Evolutionary conservation across 164 flowering plant species (phyloP).

Genomic region (Cinnamomum chago): DNA sequence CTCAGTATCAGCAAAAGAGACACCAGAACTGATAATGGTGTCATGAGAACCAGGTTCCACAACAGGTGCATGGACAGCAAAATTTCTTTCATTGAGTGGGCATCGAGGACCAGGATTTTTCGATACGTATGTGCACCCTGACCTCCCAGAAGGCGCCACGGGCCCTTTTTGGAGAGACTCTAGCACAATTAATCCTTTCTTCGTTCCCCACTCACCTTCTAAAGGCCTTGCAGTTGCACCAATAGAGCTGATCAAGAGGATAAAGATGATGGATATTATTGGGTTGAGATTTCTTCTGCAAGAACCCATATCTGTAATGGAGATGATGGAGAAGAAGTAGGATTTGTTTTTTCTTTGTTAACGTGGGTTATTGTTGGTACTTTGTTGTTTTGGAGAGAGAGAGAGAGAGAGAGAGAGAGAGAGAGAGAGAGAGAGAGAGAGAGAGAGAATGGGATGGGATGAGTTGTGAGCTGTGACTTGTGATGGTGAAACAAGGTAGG

Average conservation of each 20-base stretch:
- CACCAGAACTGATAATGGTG: background rate
- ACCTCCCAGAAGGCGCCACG: background rate
- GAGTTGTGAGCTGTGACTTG: too few relatives aligned
- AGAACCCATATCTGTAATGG: background rate
- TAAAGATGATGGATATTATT: background rate
- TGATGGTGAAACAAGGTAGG: too few relatives aligned
- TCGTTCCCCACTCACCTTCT: background rate
- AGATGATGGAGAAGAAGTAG: background rate
- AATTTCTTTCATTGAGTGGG: conserved; percentile 2
- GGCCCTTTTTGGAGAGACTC: conserved; percentile 6
- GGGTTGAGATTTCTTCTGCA: background rate
- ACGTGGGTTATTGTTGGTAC: too few relatives aligned
- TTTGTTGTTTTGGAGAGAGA: too few relatives aligned
- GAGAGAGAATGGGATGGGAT: too few relatives aligned
- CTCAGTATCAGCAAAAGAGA: background rate
- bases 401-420: too few relatives aligned
- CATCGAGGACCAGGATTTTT: background rate
- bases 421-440: too few relatives aligned
- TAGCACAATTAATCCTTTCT: background rate
- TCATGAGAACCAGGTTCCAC: background rate
- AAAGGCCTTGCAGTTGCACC: background rate
- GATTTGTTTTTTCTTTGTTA: too few relatives aligned
- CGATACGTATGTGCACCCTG: background rate
- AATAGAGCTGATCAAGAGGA: background rate
- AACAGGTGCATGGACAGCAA: background rate